Percentiles rank a stretch among this genome's conserved stretches.
phyloP scores from a whole-genome alignment of 129 eudicot genomes.

The Tagetes erecta region DNA sequence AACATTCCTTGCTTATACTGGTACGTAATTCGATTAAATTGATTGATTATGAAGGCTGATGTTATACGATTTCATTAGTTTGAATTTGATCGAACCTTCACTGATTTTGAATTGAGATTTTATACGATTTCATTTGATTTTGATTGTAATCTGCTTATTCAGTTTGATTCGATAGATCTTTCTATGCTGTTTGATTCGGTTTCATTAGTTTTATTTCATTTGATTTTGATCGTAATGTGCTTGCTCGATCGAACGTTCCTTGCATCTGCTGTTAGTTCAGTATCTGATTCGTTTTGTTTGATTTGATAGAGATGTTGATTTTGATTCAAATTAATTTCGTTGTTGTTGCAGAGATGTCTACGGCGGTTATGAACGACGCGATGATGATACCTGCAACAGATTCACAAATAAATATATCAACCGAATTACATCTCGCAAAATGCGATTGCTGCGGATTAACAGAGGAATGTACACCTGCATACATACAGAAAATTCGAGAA shows the following conservation, averaged over 20 bases:
- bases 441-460: conserved; percentile 78
- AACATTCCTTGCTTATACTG: conserved; percentile 2
- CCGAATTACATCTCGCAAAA: conserved; percentile 28
- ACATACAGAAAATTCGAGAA: conserved; percentile 46
- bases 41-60: background rate
- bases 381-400: conserved; percentile 4
- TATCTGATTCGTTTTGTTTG: background rate
- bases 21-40: background rate
- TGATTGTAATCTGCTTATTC: background rate
- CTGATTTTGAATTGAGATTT: background rate
- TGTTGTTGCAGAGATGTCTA: conserved; percentile 18
- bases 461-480: conserved; percentile 75
- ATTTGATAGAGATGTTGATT: background rate
- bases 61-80: background rate
- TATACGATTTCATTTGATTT: background rate
- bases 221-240: background rate
- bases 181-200: background rate
- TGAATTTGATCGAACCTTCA: background rate
- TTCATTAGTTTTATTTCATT: background rate
- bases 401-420: background rate
- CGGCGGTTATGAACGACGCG: conserved; percentile 16
- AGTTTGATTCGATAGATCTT: background rate
- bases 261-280: background rate
- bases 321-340: background rate
- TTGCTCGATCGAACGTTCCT: background rate